Conservation (phyloP, 1,139 yeast species). For the Diutina neorugosa region DNA sequence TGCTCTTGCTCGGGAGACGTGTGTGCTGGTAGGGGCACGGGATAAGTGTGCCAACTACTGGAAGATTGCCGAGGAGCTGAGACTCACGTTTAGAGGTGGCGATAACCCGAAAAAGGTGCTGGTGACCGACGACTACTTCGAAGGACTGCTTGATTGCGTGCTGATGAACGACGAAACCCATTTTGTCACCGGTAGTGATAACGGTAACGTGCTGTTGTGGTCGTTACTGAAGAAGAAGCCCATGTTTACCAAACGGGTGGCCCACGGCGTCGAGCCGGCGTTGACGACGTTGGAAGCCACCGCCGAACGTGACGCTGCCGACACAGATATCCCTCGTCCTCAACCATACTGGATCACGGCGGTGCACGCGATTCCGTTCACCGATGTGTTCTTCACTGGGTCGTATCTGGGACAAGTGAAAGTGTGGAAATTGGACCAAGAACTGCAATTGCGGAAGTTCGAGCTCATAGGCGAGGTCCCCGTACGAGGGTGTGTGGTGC, state of each 20-base stretch:
- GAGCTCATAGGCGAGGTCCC: slow-evolving; percentile 39
- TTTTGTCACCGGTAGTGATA: slow-evolving; percentile 90
- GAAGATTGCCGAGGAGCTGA: slow-evolving; percentile 92
- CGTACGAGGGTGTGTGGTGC: slow-evolving; percentile 63
- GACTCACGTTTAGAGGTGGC: slow-evolving; percentile 90
- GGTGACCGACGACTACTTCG: slow-evolving; percentile 32
- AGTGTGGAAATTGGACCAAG: slow-evolving; percentile 56
- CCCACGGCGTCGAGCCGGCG: slow-evolving; percentile 66
- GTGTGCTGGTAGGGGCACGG: slow-evolving; percentile 91
- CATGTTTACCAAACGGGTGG: slow-evolving; percentile 47
- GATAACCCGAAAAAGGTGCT: slow-evolving; percentile 33
- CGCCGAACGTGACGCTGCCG: slow-evolving; percentile 42
- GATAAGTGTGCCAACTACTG: slow-evolving; percentile 93
- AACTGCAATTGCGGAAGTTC: slow-evolving; percentile 51
- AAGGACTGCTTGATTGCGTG: slow-evolving; percentile 87
- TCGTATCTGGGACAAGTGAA: slow-evolving; percentile 71
- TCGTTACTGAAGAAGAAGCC: slow-evolving; percentile 86
- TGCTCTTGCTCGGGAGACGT: slow-evolving; percentile 73
- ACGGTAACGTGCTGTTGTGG: slow-evolving; percentile 84
- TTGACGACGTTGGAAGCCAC: slow-evolving; percentile 41
- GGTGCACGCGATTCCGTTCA: slow-evolving; percentile 75
- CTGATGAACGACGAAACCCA: slow-evolving; percentile 87
- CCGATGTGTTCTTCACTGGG: slow-evolving; percentile 77
- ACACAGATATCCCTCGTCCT: slow-evolving; percentile 46
- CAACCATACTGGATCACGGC: slow-evolving; percentile 84